Evolutionary conservation across 306 rosid genomes (phyloP).

Genomic region (Prosopis cineraria): DNA sequence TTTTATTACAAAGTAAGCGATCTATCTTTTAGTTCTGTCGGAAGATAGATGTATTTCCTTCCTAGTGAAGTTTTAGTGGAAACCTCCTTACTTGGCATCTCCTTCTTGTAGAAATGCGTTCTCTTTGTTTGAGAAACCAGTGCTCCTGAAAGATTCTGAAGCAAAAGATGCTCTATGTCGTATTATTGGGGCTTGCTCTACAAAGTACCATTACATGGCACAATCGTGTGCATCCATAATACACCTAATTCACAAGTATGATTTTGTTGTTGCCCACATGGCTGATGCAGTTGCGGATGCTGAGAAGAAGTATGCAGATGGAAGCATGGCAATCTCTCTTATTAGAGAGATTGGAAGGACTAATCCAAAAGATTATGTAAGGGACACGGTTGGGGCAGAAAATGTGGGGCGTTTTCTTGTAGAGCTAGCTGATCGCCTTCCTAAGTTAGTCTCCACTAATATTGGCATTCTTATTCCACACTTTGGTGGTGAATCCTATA

Average conservation of each 20-base stretch:
- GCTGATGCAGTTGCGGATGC: constrained; percentile 86
- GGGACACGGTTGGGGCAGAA: constrained; percentile 89
- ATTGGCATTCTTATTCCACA: constrained; percentile 88
- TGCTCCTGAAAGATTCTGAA: constrained; percentile 68
- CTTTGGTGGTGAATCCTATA: constrained; percentile 96
- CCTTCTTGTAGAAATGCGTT: constrained; percentile 57
- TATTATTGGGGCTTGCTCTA: constrained; percentile 85
- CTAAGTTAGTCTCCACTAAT: constrained; percentile 82
- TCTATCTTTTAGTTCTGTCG: not conserved
- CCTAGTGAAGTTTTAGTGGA: constrained; percentile 22
- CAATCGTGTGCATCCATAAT: constrained; percentile 89
- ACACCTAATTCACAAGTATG: constrained; percentile 89
- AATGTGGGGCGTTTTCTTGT: constrained; percentile 88
- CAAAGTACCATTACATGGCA: constrained; percentile 80
- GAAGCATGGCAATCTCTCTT: constrained; percentile 76
- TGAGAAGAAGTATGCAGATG: constrained; percentile 84
- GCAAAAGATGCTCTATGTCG: constrained; percentile 81
- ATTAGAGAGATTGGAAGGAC: constrained; percentile 92
- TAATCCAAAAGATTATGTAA: constrained; percentile 84
- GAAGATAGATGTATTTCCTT: not conserved
- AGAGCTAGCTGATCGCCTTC: constrained; percentile 90
- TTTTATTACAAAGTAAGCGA: constrained; percentile 74
- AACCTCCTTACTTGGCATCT: constrained; percentile 33
- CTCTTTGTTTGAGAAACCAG: constrained; percentile 76
- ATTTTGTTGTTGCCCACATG: constrained; percentile 81